Conservation (phyloP, 2,329 filamentous ascomycete genomes). For the Aspergillus sp. region DNA sequence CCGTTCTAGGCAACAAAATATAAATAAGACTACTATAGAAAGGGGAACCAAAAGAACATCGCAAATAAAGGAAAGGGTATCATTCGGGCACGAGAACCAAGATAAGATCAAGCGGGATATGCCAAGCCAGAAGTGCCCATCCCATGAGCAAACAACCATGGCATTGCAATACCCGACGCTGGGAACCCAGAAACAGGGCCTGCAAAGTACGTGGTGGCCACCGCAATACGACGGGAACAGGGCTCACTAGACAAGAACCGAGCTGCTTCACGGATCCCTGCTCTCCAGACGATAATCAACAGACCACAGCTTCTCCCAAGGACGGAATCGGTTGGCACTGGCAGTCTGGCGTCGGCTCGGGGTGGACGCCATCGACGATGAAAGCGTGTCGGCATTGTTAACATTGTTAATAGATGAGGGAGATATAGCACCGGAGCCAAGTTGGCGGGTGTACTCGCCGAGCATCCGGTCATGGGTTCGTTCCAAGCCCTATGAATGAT, state of each 20-base stretch:
- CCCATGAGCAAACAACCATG: background rate
- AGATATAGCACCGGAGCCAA: constrained; percentile 10
- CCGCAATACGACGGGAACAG: background rate
- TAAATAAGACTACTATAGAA: background rate
- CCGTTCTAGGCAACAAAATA: background rate
- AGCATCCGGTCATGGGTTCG: constrained; percentile 5
- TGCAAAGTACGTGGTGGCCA: background rate
- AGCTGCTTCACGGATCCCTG: constrained; percentile 6
- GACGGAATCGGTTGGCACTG: constrained; percentile 25
- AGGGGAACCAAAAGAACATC: background rate
- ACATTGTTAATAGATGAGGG: constrained; percentile 15
- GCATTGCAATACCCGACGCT: background rate
- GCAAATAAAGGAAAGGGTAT: constrained; percentile 18
- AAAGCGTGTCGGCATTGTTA: constrained; percentile 3
- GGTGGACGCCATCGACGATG: constrained; percentile 23
- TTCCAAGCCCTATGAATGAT: constrained; percentile 20
- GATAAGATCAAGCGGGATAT: background rate
- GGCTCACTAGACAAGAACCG: background rate
- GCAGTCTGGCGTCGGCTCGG: constrained; percentile 21
- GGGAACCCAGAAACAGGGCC: background rate
- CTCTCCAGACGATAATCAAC: constrained; percentile 43
- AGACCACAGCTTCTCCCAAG: constrained; percentile 46
- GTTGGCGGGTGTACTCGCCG: background rate
- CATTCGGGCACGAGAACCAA: constrained; percentile 15
- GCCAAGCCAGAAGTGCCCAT: background rate